Base-by-base conservation (phyloP, 139 green algal species). In the Zygnema cylindricum region DNA sequence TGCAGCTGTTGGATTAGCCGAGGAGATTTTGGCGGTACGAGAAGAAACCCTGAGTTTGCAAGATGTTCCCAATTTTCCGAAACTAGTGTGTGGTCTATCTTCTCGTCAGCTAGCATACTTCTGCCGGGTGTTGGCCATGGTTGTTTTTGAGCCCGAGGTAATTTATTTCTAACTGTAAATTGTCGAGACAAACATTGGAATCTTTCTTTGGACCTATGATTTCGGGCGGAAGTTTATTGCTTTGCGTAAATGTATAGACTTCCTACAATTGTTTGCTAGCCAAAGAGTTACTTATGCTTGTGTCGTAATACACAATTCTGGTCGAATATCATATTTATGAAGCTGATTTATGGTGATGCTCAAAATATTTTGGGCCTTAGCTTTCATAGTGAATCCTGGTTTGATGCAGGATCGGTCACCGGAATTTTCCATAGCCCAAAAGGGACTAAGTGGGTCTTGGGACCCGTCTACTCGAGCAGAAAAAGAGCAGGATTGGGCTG, bases 141-240 rank as follows among this genome's bases (percentile, higher is more conserved):
- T 91, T 2, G 89, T 92, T 32, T 92, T 91, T 41, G 89, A 91
- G 32, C 89, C 89, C 36, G 89, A 92, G 36, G 86, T 85, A n/a
- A n/a, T n/a, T n/a, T n/a, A n/a, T n/a, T n/a, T n/a, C n/a, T n/a
- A n/a, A n/a, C n/a, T n/a, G n/a, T n/a, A n/a, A n/a, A n/a, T n/a
- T n/a, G n/a, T n/a, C n/a, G n/a, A n/a, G n/a, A n/a, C n/a, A n/a
- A n/a, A n/a, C n/a, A n/a, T n/a, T n/a, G n/a, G n/a, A n/a, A n/a
- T n/a, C n/a, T n/a, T n/a, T n/a, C n/a, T n/a, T n/a, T n/a, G n/a
- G n/a, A n/a, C n/a, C n/a, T n/a, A n/a, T n/a, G n/a, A n/a, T n/a
- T n/a, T n/a, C n/a, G n/a, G n/a, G n/a, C n/a, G n/a, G n/a, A n/a
- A n/a, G n/a, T n/a, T n/a, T n/a, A n/a, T n/a, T n/a, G n/a, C n/a